phyloP scores from a whole-genome alignment of 345 rosid species.

The Dipteronia sinensis region DNA sequence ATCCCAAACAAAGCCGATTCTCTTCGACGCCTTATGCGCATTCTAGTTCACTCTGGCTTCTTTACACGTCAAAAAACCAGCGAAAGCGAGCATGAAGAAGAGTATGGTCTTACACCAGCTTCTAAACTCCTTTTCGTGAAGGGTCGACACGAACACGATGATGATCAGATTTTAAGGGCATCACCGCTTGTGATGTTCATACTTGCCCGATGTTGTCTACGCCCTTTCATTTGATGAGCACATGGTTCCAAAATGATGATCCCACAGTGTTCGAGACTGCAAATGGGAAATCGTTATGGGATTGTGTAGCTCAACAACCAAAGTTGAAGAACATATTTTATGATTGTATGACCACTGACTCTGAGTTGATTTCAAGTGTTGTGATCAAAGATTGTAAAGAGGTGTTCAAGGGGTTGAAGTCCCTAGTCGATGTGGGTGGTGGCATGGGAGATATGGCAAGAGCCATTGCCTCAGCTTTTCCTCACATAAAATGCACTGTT shows the following conservation, averaged over 20 bases:
- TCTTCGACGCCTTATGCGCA: constrained; percentile 16
- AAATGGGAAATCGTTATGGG: constrained; percentile 8
- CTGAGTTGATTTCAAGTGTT: constrained; percentile 2
- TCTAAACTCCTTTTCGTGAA: background rate
- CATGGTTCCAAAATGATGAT: constrained; percentile 8
- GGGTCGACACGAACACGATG: no score
- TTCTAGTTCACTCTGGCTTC: constrained; percentile 12
- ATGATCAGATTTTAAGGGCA: no score
- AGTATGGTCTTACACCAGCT: constrained; percentile 1
- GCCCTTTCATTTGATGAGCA: constrained; percentile 11
- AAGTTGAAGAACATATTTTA: background rate
- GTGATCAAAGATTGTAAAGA: background rate
- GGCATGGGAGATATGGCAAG: constrained; percentile 20
- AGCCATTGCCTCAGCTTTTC: constrained; percentile 25
- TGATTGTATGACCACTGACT: background rate
- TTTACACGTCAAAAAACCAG: background rate
- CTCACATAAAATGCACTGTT: constrained; percentile 32
- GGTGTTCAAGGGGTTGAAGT: constrained; percentile 11
- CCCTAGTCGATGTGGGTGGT: constrained; percentile 16
- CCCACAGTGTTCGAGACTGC: background rate
- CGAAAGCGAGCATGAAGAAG: constrained; percentile 4
- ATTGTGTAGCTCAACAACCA: background rate
- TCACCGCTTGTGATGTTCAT: no score
- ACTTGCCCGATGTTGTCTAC: background rate
- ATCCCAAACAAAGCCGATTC: background rate